Base-by-base conservation (phyloP, 495 filamentous ascomycete species). In the Astrothelium macrocarpum region DNA sequence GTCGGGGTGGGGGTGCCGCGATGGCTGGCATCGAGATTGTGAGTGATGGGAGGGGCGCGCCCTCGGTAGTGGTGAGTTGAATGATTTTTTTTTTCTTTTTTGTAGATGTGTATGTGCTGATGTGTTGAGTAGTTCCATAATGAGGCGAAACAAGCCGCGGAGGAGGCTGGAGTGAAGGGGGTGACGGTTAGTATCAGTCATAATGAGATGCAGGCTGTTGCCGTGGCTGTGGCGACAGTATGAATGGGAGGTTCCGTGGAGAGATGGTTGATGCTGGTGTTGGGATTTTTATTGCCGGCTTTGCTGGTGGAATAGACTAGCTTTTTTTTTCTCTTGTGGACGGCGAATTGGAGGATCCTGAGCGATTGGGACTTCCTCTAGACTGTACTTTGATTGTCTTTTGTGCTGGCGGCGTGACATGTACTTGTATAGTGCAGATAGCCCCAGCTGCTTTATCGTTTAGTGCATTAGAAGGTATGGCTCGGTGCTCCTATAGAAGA, bases 111-210 rank as follows among this genome's bases (percentile, higher is more conserved):
- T 43, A 42, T 61, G 26, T 65, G 53, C 65, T 14, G 10, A 64
- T 36, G 39, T 61, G 25, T 63, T 68, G 73, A 64, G 59, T 65
- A 93, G 92, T 83, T 98, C 45, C 85, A 91, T 68, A 95, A 94
- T 69, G 84, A 85, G 62, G 94, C 95, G 20, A 82, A 88, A 64
- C 77, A 80, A 60, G 90, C 89, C 45, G 95, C 94, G 10, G 85
- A 87, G 70, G 81, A 88, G 68, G 90, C 86, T 49, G 91, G 91
- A 53, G 84, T 96, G 18, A 95, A 95, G 78, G 80, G 82, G 31
- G 85, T 97, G 64, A 89, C 80, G 64, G 91, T 99, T 60, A 95
- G 90, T 71, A 96, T 99, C 69, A 95, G 91, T 65, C 95, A 99
- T 73, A 93, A 85, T 46, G 92, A 96, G 67, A 82, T 80, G 34